Percentiles rank a stretch among this genome's conserved stretches.
Conservation (phyloP, 345 rosid genomes). For the Orychophragmus violaceus region DNA sequence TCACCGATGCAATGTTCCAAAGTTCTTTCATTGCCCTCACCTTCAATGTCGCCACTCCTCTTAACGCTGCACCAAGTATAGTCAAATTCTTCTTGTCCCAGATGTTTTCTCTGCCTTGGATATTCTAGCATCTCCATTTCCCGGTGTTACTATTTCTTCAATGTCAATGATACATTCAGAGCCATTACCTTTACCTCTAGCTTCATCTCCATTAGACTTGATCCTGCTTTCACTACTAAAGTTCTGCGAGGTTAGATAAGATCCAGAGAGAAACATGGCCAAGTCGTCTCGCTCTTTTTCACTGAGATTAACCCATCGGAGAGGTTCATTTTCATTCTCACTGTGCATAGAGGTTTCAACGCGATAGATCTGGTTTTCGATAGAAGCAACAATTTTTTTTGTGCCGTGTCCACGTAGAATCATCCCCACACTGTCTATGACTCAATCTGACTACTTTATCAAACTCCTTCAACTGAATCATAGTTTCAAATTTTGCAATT, state of each 20-base stretch:
- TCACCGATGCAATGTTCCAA: too few relatives aligned
- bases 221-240: slow-evolving; percentile 23
- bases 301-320: slow-evolving; percentile 68
- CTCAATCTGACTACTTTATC: slow-evolving; percentile 67
- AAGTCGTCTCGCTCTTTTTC: slow-evolving; percentile 76
- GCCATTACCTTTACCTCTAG: slow-evolving; percentile 21
- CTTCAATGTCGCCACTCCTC: slow-evolving; percentile 37
- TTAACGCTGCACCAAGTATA: too few relatives aligned
- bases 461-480: slow-evolving; percentile 67
- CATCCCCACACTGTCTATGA: slow-evolving; percentile 35
- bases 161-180: slow-evolving; percentile 31
- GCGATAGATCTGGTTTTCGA: slow-evolving; percentile 49
- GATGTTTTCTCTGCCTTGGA: slow-evolving; percentile 36
- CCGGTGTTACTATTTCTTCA: slow-evolving; percentile 30
- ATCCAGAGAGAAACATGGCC: slow-evolving; percentile 72
- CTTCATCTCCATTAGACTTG: slow-evolving; percentile 30
- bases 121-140: slow-evolving; percentile 30
- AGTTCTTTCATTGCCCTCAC: slow-evolving; percentile 29
- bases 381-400: slow-evolving; percentile 62
- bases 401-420: slow-evolving; percentile 52
- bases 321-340: slow-evolving; percentile 60
- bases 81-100: slow-evolving; percentile 49
- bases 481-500: not conserved
- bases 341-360: slow-evolving; percentile 53
- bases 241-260: slow-evolving; percentile 17